Percentiles rank a stretch among this genome's conserved stretches.
Conservation (phyloP, 2,329 filamentous ascomycete genomes). For the Scytalidium lignicola region DNA sequence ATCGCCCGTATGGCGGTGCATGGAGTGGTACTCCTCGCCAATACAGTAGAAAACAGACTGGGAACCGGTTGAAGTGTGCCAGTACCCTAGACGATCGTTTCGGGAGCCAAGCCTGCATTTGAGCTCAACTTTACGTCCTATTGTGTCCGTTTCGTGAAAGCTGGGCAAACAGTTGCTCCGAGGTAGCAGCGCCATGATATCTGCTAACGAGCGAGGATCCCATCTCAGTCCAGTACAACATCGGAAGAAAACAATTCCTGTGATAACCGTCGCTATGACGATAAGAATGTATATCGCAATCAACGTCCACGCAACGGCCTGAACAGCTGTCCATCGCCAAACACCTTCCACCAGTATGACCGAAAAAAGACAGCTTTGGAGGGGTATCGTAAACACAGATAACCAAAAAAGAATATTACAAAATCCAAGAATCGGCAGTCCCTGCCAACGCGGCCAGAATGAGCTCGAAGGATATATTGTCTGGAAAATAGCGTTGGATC, state of each 20-base stretch:
- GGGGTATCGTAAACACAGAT: conserved; percentile 71
- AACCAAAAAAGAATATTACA: conserved; percentile 71
- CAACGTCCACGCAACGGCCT: conserved; percentile 72
- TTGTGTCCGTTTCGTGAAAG: conserved; percentile 65
- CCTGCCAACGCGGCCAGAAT: conserved; percentile 63
- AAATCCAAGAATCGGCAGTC: conserved; percentile 61
- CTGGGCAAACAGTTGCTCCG: conserved; percentile 72
- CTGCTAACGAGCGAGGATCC: conserved; percentile 78
- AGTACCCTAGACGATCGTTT: conserved; percentile 78
- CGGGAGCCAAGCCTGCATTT: conserved; percentile 47
- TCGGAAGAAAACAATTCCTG: conserved; percentile 61
- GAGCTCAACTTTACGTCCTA: conserved; percentile 47
- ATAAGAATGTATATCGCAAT: conserved; percentile 69
- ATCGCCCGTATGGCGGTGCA: conserved; percentile 43
- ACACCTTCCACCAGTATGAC: conserved; percentile 49
- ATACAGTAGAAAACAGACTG: conserved; percentile 73
- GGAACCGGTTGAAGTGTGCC: conserved; percentile 61
- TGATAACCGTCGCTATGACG: conserved; percentile 48
- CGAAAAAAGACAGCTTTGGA: conserved; percentile 74
- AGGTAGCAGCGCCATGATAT: conserved; percentile 72
- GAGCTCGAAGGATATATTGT: conserved; percentile 56
- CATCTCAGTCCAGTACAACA: conserved; percentile 73
- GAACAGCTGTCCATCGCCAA: conserved; percentile 78
- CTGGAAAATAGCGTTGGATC: conserved; percentile 62
- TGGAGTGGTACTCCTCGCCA: conserved; percentile 55